Evolutionary conservation across 495 filamentous ascomycete species (phyloP).

Genomic region (Cercophora scortea): DNA sequence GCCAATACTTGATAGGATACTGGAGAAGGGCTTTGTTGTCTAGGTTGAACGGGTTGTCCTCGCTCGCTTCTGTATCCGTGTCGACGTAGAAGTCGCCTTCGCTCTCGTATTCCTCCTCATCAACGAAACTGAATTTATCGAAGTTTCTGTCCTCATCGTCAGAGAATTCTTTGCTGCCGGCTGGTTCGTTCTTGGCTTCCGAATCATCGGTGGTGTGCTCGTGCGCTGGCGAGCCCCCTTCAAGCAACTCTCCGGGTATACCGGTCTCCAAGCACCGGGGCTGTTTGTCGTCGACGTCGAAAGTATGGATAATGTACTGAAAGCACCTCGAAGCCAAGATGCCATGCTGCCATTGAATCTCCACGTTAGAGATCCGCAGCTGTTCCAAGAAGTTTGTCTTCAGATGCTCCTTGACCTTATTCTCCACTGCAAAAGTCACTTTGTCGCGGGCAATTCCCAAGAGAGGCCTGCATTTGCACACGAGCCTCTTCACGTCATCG

Average conservation of each 20-base stretch:
- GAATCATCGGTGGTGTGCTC: neutral
- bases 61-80: neutral
- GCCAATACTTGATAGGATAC: constrained; percentile 31
- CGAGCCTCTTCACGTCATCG: constrained; percentile 17
- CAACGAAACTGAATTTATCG: too few species aligned
- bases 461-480: constrained; percentile 26
- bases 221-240: neutral
- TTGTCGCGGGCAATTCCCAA: constrained; percentile 22
- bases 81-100: neutral
- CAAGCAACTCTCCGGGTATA: too few species aligned
- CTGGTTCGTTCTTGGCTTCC: neutral
- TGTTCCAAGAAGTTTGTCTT: constrained; percentile 12
- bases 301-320: too few species aligned
- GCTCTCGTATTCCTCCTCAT: neutral
- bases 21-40: constrained; percentile 1
- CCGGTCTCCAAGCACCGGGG: too few species aligned
- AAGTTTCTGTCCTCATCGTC: too few species aligned
- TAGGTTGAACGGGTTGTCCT: neutral
- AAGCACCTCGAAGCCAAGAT: constrained; percentile 27
- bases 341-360: constrained; percentile 32
- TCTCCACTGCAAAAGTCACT: neutral
- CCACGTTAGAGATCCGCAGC: constrained; percentile 23
- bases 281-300: too few species aligned
- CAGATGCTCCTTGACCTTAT: neutral
- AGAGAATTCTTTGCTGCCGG: too few species aligned